These are phyloP conservation scores for Rhodamnia rubescens DNA, from an alignment of 345 rosid genomes.

Conservation along the genomic window DNA sequence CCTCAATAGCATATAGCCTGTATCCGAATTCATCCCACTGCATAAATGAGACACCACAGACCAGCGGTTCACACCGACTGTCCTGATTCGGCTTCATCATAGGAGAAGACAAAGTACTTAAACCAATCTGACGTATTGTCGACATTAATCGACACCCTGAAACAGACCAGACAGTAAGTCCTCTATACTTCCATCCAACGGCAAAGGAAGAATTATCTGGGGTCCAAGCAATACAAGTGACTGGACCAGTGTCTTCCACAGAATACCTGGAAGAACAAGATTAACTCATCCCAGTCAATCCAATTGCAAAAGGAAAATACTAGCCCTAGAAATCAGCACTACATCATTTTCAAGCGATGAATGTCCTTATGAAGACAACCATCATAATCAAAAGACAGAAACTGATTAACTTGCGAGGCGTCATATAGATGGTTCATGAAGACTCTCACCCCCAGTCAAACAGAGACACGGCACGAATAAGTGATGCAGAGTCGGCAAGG, in stretches of 20 bases:
- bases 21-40: slow-evolving; percentile 99
- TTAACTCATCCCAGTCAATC: not conserved
- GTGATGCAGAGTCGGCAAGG: slow-evolving; percentile 55
- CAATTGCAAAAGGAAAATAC: not conserved
- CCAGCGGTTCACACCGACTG: slow-evolving; percentile 70
- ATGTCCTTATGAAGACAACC: not conserved
- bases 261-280: slow-evolving; percentile 53
- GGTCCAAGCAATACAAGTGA: slow-evolving; percentile 88
- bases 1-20: slow-evolving; percentile 82
- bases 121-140: slow-evolving; percentile 86
- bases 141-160: slow-evolving; percentile 99
- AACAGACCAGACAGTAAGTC: slow-evolving; percentile 94
- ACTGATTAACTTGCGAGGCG: not conserved
- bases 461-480: slow-evolving; percentile 73
- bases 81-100: slow-evolving; percentile 62
- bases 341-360: not conserved
- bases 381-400: not conserved
- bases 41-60: slow-evolving; percentile 73
- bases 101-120: slow-evolving; percentile 80
- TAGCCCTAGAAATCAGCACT: not conserved
- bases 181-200: slow-evolving; percentile 97
- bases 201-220: slow-evolving; percentile 98
- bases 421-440: not conserved
- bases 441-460: slow-evolving; percentile 87
- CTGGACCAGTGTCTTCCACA: slow-evolving; percentile 89